A percentile compares a stretch with the other conserved stretches of the same genome.
phyloP scores from a whole-genome alignment of 75 land plant species.

The Pinus tabuliformis region DNA sequence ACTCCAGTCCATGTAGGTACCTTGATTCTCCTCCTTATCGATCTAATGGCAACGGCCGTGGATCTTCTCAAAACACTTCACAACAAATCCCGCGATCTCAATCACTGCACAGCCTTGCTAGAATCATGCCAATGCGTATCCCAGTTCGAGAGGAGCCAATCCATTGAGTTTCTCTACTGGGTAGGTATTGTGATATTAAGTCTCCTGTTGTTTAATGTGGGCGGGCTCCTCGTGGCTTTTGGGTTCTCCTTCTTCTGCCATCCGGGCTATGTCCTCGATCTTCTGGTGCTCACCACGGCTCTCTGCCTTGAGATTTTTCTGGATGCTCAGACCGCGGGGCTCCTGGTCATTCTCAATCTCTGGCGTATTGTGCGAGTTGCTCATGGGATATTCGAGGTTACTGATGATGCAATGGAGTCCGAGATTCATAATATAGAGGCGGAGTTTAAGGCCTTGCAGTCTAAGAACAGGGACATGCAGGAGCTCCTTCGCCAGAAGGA shows the following conservation, averaged over 20 bases:
- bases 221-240: constrained; percentile 38
- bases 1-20: constrained; percentile 27
- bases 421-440: constrained; percentile 33
- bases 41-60: constrained; percentile 46
- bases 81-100: constrained; percentile 19
- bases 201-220: constrained; percentile 31
- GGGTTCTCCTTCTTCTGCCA: constrained; percentile 49
- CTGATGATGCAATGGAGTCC: constrained; percentile 67
- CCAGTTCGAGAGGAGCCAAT: constrained; percentile 22
- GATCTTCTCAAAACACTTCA: constrained; percentile 54
- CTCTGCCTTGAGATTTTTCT: constrained; percentile 43
- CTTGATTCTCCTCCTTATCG: constrained; percentile 39
- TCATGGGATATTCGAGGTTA: constrained; percentile 71
- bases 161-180: constrained; percentile 51
- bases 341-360: constrained; percentile 56
- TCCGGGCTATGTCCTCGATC: constrained; percentile 56
- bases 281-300: constrained; percentile 50
- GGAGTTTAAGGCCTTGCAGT: constrained; percentile 32
- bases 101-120: constrained; percentile 17
- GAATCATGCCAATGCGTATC: constrained; percentile 23
- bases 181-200: constrained; percentile 33
- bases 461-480: constrained; percentile 7
- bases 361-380: constrained; percentile 77
- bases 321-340: constrained; percentile 47
- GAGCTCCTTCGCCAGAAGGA: constrained; percentile 22